Evolutionary conservation across 2,329 filamentous ascomycete genomes (phyloP), one percentile per base, ranked within the genome.

Genomic region (Tolypocladium tropicale): DNA sequence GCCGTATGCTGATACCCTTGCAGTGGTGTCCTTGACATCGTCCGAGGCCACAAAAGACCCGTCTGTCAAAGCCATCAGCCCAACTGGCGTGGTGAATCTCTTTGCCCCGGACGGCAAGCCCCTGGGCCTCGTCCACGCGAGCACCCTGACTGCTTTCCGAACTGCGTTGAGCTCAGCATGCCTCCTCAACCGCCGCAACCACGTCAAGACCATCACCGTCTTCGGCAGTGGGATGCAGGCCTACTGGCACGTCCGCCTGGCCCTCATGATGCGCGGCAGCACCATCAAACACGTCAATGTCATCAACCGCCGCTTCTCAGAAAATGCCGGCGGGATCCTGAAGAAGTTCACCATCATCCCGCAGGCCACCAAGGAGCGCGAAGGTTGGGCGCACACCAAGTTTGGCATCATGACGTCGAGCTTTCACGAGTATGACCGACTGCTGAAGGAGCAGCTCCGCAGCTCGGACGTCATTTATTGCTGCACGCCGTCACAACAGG

Each of bases 211-310:
- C 16, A 67, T 96, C 12, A 85, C 87, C 16, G 86, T 95, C 54
- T 97, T 96, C 68, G 93, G 93, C 28, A 86, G 88, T 36, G 93
- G 93, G 50, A 84, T 87, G 63, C 92, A 96, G 74, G 93, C 93
- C 14, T 95, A 93, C 74, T 97, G 92, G 92, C 93, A 96, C 68
- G 83, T 95, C 48, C 86, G 91, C 1, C 80, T 97, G 5, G 86
- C 92, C 0, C 78, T 97, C 12, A 78, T 93, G 60, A 78, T 94
- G 53, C 86, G 80, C 25, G 83, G 83, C 2, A 55, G 74, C 50
- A 89, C 90, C 23, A 86, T 96, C 63, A 85, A 86, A 63, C 83
- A 87, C 57, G 81, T 96, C 52, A 86, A 93, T 72, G 86, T 96
- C 64, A 85, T 96, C 67, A 95, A 92, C 65, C 85, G 89, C 36